Conservation (phyloP, 768 basidiomycete genomes). For the Termitomyces sp. region DNA sequence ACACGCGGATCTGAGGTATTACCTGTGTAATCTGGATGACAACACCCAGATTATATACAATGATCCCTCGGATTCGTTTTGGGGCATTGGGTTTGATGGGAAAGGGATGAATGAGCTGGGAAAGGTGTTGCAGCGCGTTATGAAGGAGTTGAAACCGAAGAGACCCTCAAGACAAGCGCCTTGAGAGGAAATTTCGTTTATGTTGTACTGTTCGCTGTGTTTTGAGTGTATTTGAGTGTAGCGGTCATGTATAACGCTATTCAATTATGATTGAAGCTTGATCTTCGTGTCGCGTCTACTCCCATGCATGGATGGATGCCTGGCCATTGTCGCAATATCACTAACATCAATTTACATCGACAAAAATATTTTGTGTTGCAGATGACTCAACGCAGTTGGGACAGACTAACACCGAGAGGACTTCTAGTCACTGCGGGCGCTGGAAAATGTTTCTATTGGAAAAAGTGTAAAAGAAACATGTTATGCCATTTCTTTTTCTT, state of each 20-base stretch:
- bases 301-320: too few relatives aligned
- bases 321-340: too few relatives aligned
- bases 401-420: too few relatives aligned
- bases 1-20: slow-evolving; percentile 49
- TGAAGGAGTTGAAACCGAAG: slow-evolving; percentile 20
- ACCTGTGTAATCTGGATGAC: slow-evolving; percentile 46
- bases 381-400: too few relatives aligned
- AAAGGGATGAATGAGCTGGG: slow-evolving; percentile 62
- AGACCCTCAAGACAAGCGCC: not conserved
- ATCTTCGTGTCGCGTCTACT: not conserved
- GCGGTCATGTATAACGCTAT: not conserved
- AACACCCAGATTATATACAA: slow-evolving; percentile 44
- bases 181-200: not conserved
- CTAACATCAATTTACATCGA: too few relatives aligned
- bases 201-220: not conserved
- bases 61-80: slow-evolving; percentile 52
- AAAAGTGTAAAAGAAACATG: too few relatives aligned
- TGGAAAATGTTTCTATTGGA: too few relatives aligned
- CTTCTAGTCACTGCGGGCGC: too few relatives aligned
- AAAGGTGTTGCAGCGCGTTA: slow-evolving; percentile 49
- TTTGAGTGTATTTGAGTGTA: not conserved
- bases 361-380: too few relatives aligned
- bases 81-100: slow-evolving; percentile 53
- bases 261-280: not conserved
- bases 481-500: too few relatives aligned